Evolutionary conservation across 2,329 filamentous ascomycete genomes (phyloP), one percentile per base, ranked within the genome.

Genomic region (Exophiala mesophila): DNA sequence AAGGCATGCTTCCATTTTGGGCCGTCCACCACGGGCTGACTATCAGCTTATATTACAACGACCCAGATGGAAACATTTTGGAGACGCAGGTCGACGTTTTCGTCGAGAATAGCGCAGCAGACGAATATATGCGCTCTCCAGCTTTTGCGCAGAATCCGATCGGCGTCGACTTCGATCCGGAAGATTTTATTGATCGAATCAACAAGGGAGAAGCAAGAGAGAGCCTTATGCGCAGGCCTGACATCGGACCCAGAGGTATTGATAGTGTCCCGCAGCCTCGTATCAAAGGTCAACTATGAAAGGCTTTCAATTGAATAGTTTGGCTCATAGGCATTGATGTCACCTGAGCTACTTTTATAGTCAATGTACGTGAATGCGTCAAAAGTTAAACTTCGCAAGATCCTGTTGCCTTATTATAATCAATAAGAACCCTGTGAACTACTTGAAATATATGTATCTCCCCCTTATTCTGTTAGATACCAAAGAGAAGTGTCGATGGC

Each of bases 1-100:
- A 6, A 5, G 33, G 33, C 12, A 36, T 36, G 15, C 4, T 17
- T 6, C 33, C 33, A 4, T 20, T 59, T 3, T 70, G 66, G 66
- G 62, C 55, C 44, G 59, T 70, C 20, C 70, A 74, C 50, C 71
- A 74, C 52, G 71, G 71, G 4, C 59, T 62, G 2, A 72, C 65
- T 2, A 67, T 60, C 0, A 66, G 62, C 48, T 65, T 73, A 23
- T 73, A 74, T 53, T 73, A 73, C 52, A 41, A 47, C 5, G 71
- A 74, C 52, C 70, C 69, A 4, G 69, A 74, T 51, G 66, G 68
- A n/a, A 73, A 72, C 54, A 45, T 57, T 48, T 37, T 74, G 26
- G 71, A 74, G 57, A 65, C 61, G 3, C 68, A 72, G 50, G 64
- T 70, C 2, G 66, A 70, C 39, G 66, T 64, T 35, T 69, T 69